These are phyloP conservation scores for Cryoendolithus antarcticus DNA, from an alignment of 2,329 filamentous ascomycete species.

Conservation along the genomic window DNA sequence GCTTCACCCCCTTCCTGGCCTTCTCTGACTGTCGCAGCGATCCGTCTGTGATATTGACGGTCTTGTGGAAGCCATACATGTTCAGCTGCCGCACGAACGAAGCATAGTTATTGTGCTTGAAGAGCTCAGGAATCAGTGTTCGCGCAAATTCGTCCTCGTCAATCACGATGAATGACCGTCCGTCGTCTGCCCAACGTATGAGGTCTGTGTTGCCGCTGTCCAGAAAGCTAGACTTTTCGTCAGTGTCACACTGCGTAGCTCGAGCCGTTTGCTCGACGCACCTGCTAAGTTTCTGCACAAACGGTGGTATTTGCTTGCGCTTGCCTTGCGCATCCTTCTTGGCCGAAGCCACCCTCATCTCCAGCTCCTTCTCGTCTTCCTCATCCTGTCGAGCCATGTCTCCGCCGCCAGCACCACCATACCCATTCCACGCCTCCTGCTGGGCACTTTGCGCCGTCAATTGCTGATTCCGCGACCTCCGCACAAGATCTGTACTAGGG, in stretches of 20 bases:
- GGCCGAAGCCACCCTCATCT: constrained; percentile 65
- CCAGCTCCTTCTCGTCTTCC: constrained; percentile 66
- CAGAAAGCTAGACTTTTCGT: constrained; percentile 56
- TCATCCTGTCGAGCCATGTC: constrained; percentile 38
- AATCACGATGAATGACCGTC: constrained; percentile 89
- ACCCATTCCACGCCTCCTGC: constrained; percentile 31
- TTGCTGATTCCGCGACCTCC: constrained; percentile 35
- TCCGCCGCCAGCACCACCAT: constrained; percentile 3
- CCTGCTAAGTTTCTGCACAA: constrained; percentile 97
- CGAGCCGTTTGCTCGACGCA: constrained; percentile 33
- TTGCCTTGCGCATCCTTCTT: constrained; percentile 83
- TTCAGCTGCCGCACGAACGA: constrained; percentile 62
- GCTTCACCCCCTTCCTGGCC: constrained; percentile 85
- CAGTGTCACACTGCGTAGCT: constrained; percentile 2
- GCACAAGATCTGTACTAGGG: constrained; percentile 32
- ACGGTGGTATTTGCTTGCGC: constrained; percentile 90
- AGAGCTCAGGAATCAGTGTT: constrained; percentile 60
- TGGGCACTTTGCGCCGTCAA: constrained; percentile 25
- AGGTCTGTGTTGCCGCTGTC: constrained; percentile 88
- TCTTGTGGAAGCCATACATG: constrained; percentile 45
- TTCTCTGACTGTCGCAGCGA: constrained; percentile 95
- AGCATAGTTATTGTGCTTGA: constrained; percentile 70
- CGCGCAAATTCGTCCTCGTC: constrained; percentile 85
- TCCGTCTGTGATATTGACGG: constrained; percentile 69
- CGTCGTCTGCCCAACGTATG: constrained; percentile 93